Evolutionary conservation across 176 grass and related monocot species (phyloP), one percentile per base, ranked within the genome.

Genomic region (Stipa capillata): DNA sequence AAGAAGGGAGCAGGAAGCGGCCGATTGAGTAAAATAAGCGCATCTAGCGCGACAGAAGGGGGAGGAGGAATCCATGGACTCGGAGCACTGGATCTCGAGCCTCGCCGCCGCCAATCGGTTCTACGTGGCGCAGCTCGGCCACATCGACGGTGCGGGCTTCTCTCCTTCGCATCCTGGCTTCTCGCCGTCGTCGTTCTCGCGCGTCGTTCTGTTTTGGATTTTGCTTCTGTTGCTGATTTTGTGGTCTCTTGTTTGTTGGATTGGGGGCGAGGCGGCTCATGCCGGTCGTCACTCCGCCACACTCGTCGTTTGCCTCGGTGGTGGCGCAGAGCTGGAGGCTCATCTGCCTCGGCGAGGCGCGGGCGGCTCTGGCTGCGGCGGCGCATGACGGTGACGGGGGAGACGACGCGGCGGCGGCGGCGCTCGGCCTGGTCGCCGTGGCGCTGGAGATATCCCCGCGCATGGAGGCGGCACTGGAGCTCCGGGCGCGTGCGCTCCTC

Each of bases 1-100:
- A 28, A n/a, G 12, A 23, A 31, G 16, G 15, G 34, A 12, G 37
- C n/a, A 14, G 57, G 40, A 45, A 45, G 5, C 73, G 55, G 25
- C 2, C 5, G 23, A 18, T 2, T 25, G 11, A 24, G 36, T 28
- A 41, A n/a, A n/a, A n/a, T n/a, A n/a, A 58, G 52, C 24, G 73
- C 72, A 7, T 74, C 50, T 24, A 34, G 14, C 52, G 8, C 21
- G 8, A 10, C 17, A 15, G 3, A 18, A 60, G 41, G 33, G 72
- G 53, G 31, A 16, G 20, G 11, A n/a, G 37, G 58, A 16, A 17
- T 3, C 55, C 87, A 93, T 97, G 93, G 90, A 97, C 79, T 98
- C 95, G 79, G 87, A 94, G 85, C 92, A 92, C 83, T 98, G 95
- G 95, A 94, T 94, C 92, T 94, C 95, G 56, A 90, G 88, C 90